phyloP scores from a whole-genome alignment of 129 eudicot genomes.

The Ambrosia trifida region DNA sequence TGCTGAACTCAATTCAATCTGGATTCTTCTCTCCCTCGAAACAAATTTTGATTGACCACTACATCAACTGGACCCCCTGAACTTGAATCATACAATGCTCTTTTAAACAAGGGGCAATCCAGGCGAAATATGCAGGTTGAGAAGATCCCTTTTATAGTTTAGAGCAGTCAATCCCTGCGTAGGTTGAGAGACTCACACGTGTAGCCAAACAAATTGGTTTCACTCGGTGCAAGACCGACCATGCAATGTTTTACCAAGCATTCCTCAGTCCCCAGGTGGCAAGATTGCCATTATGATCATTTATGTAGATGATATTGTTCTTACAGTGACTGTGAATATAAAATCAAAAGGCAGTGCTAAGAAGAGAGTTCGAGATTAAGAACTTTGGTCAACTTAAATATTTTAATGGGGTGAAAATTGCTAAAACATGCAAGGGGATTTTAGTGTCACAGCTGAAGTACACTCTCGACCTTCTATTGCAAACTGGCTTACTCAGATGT shows the following conservation, averaged over 20 bases:
- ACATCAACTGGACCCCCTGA: neutral
- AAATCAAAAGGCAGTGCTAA: neutral
- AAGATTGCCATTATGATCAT: neutral
- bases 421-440: neutral
- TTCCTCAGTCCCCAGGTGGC: neutral
- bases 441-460: neutral
- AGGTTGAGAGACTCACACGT: neutral
- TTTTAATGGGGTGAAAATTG: neutral
- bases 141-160: neutral
- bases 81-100: neutral
- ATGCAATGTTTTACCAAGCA: slow-evolving; percentile 1
- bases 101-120: neutral
- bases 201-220: neutral
- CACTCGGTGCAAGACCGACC: neutral
- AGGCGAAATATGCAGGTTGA: neutral
- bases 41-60: neutral
- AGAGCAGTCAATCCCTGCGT: neutral
- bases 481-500: neutral
- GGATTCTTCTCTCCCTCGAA: too few species aligned
- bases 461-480: neutral
- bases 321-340: neutral
- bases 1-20: too few species aligned
- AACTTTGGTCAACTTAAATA: neutral
- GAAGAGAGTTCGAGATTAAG: neutral
- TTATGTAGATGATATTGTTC: neutral